phyloP scores from a whole-genome alignment of 371 early-diverging fungal species.

The Circinella minor region DNA sequence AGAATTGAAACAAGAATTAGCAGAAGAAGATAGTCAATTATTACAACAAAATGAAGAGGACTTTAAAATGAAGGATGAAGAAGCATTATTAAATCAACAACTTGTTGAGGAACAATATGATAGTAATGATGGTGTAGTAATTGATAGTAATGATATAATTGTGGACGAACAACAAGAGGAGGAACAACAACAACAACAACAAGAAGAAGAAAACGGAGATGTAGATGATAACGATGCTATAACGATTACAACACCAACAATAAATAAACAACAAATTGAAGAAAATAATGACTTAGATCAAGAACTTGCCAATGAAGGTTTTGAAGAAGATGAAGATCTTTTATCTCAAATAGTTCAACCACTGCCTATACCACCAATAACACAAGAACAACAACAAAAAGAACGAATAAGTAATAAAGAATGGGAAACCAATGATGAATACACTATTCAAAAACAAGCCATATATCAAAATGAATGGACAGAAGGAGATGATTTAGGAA shows the following conservation, averaged over 20 bases:
- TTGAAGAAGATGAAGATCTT: slow-evolving; percentile 7
- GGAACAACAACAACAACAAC: too few species aligned
- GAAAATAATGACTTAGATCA: slow-evolving; percentile 1
- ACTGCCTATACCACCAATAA: not conserved
- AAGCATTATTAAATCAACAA: not conserved
- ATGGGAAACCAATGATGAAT: slow-evolving; percentile 2
- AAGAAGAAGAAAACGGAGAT: not conserved
- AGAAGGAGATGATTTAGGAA: not conserved
- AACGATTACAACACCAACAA: not conserved
- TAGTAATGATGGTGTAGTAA: not conserved
- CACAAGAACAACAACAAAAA: not conserved
- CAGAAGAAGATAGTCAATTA: not conserved
- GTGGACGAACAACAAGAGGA: too few species aligned
- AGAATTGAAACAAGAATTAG: not conserved
- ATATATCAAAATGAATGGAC: not conserved
- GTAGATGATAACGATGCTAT: not conserved
- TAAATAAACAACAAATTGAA: not conserved
- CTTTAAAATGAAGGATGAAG: not conserved
- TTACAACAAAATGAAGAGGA: not conserved
- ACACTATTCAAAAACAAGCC: not conserved
- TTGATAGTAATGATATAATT: not conserved
- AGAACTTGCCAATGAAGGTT: slow-evolving; percentile 8
- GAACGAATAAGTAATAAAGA: not conserved
- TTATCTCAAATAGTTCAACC: not conserved
- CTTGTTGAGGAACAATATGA: not conserved